Evolutionary conservation across 2,329 filamentous ascomycete genomes (phyloP), one percentile per base, ranked within the genome.

Genomic region (Neofusicoccum sp.): DNA sequence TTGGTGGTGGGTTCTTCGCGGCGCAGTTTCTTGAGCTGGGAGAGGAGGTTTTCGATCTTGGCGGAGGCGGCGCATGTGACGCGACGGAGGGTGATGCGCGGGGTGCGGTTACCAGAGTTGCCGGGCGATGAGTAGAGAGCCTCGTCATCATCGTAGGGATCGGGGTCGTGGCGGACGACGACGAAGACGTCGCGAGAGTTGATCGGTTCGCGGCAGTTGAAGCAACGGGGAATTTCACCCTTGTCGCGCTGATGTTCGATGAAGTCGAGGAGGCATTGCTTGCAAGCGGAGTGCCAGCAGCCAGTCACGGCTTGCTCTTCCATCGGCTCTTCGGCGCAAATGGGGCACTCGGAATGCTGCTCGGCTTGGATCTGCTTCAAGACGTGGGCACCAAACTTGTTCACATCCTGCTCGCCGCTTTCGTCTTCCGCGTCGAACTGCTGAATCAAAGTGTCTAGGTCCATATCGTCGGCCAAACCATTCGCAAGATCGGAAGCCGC

Each of bases 211-310:
- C 95, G 89, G 71, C 95, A 99, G 65, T 89, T 93, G 78, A 96
- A 96, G 75, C 95, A 99, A 8, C 88, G 85, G 1, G 95, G 89
- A 0, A 89, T 74, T 53, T 90, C 84, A 44, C 87, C 86, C 62
- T 89, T 91, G 66, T 91, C 87, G 4, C 83, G 88, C 72, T 96
- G 89, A 69, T 96, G 92, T 64, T 89, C 86, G 69, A 99, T 96
- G 67, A 91, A 96, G 67, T 91, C 87, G 1, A 96, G 79, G n/a
- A 98, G 78, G 68, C 95, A 99, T 64, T 90, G 89, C 75, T 95
- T 96, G 79, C 95, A 99, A 0, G 95, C 93, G 34, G 91, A 96
- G 74, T 99, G 95, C 92, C 95, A 99, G 76, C 95, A 99, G 0
- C 91, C 91, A 0, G 95, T 98, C 1, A 99, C 95, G 0, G 90